A percentile compares a stretch with the other conserved stretches of the same genome.
Evolutionary conservation across 106 monocot species (phyloP).

Genomic region (Posidonia australis): DNA sequence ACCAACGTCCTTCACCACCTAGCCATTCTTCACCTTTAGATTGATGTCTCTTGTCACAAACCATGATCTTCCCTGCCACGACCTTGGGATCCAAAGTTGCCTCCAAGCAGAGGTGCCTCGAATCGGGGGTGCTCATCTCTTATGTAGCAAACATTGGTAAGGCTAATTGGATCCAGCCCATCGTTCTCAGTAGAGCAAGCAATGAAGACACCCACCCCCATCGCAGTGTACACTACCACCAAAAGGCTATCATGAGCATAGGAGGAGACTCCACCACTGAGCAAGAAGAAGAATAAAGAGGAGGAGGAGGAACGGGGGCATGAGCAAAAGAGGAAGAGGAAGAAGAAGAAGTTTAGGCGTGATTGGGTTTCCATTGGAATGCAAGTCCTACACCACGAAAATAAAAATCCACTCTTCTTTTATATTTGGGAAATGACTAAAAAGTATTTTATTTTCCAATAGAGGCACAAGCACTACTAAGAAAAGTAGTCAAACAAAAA

Average conservation of each 20-base stretch:
- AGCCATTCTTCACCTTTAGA: slow-evolving; percentile 71
- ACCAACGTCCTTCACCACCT: slow-evolving; percentile 74
- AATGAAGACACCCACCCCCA: slow-evolving; percentile 84
- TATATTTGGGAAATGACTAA: no score
- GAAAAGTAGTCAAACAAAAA: no score
- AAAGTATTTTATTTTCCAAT: no score
- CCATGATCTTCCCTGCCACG: slow-evolving; percentile 71
- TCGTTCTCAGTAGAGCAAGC: slow-evolving; percentile 79
- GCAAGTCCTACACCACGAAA: no score
- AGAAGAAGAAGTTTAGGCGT: no score
- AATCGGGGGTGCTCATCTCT: slow-evolving; percentile 41
- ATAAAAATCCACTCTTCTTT: no score
- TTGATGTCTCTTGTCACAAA: slow-evolving; percentile 81
- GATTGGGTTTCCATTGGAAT: no score
- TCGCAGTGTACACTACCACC: slow-evolving; percentile 57
- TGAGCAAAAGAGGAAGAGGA: no score
- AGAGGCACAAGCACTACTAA: no score
- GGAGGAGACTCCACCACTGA: slow-evolving; percentile 67
- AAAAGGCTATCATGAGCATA: slow-evolving; percentile 70
- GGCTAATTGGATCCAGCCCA: slow-evolving; percentile 66
- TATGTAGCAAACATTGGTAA: slow-evolving; percentile 54
- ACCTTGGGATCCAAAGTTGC: slow-evolving; percentile 48
- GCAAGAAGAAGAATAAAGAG: slow-evolving; percentile 87
- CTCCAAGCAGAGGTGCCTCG: slow-evolving; percentile 59
- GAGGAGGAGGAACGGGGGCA: no score